Conservation (phyloP, 164 flowering plant species). For the Stephania cephalantha region DNA sequence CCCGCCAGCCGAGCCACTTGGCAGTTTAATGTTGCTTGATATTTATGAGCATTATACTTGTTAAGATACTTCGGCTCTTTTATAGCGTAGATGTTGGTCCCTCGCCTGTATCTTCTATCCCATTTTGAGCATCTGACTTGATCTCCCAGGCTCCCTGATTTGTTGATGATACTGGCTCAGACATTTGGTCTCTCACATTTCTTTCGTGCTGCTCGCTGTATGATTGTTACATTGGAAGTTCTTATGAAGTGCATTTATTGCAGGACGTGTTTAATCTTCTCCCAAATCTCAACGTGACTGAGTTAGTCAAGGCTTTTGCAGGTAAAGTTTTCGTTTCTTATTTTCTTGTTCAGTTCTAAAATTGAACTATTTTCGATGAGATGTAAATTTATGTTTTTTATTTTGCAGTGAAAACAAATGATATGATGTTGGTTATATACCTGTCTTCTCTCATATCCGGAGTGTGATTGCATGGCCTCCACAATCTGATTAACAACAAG, state of each 20-base stretch:
- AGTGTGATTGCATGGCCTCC: conserved; percentile 96
- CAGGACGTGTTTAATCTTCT: conserved; percentile 96
- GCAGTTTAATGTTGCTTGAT: background rate
- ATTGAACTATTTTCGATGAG: background rate
- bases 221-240: background rate
- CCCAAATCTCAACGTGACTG: conserved; percentile 86
- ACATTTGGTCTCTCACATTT: background rate
- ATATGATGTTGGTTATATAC: conserved; percentile 96
- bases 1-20: background rate
- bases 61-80: background rate
- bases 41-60: background rate
- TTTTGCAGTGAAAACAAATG: conserved; percentile 87
- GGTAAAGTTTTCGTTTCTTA: conserved; percentile 33
- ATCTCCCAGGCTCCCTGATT: background rate
- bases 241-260: conserved; percentile 13
- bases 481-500: conserved; percentile 97
- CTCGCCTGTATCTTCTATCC: background rate
- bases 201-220: background rate
- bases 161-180: background rate
- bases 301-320: conserved; percentile 82
- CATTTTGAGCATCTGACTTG: background rate
- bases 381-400: background rate
- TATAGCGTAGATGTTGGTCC: background rate
- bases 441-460: conserved; percentile 94
- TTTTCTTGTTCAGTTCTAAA: background rate